phyloP scores from a whole-genome alignment of 2,329 filamentous ascomycete species.

The Ophiostoma sp. region DNA sequence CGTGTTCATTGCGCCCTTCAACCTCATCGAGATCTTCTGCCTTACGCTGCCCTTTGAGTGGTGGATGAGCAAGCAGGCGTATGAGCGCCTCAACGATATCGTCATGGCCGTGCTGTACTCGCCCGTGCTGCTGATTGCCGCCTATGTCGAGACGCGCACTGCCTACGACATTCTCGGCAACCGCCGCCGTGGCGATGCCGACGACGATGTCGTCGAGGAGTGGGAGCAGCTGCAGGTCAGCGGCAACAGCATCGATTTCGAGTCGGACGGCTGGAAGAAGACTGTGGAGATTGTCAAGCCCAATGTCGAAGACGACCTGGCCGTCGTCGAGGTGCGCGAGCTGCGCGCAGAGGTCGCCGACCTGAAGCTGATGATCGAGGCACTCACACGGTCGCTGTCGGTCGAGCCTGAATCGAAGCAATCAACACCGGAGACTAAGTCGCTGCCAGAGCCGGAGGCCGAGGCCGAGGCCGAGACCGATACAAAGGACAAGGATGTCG shows the following conservation, averaged over 20 bases:
- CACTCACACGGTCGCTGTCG: slow-evolving; percentile 19
- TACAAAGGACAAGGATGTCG: not conserved
- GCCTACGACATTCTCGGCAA: slow-evolving; percentile 67
- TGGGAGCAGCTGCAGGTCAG: slow-evolving; percentile 79
- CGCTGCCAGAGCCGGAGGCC: not conserved
- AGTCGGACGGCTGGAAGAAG: slow-evolving; percentile 79
- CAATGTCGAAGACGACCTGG: slow-evolving; percentile 73
- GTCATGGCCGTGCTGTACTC: slow-evolving; percentile 68
- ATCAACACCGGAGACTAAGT: not conserved
- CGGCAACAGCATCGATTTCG: slow-evolving; percentile 74
- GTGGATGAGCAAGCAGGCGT: slow-evolving; percentile 75
- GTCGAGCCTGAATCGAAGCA: not conserved
- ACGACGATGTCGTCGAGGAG: slow-evolving; percentile 83
- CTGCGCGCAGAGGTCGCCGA: slow-evolving; percentile 54
- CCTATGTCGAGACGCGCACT: slow-evolving; percentile 61
- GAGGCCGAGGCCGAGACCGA: not conserved
- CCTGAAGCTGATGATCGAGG: slow-evolving; percentile 45
- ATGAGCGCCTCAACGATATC: slow-evolving; percentile 78
- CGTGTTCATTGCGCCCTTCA: slow-evolving; percentile 94
- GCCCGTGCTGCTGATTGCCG: slow-evolving; percentile 73
- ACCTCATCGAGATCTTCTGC: slow-evolving; percentile 79
- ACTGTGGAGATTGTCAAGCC: slow-evolving; percentile 69
- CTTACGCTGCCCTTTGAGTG: slow-evolving; percentile 82
- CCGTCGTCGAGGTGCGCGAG: slow-evolving; percentile 62
- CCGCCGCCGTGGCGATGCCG: slow-evolving; percentile 71